A percentile compares a stretch with the other conserved stretches of the same genome.
Evolutionary conservation across 352 stramenopile genomes (phyloP).

Genomic region (Achlya hypogyna): DNA sequence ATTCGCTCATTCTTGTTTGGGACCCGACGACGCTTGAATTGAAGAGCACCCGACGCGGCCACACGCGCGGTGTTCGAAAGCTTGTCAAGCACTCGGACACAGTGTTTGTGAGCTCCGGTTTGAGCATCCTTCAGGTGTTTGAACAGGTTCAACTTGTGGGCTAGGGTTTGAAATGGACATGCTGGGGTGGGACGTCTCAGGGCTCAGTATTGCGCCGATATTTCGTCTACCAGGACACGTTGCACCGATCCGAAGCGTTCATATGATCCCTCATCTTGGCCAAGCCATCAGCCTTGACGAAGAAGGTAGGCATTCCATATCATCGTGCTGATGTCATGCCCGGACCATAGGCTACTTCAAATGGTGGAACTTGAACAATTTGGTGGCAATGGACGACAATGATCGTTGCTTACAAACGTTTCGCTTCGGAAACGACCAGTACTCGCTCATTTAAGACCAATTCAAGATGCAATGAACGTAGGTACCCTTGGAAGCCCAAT

Average conservation of each 20-base stretch:
- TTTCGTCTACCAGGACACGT: conserved; percentile 62
- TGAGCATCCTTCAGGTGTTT: background rate
- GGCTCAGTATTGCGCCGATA: conserved; percentile 43
- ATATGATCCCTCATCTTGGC: conserved; percentile 50
- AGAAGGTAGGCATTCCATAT: conserved; percentile 24
- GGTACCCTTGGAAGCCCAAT: conserved; percentile 50
- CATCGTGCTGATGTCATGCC: background rate
- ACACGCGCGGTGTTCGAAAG: conserved; percentile 50
- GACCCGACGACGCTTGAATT: conserved; percentile 43
- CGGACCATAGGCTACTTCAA: conserved; percentile 47
- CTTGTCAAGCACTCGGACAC: conserved; percentile 52
- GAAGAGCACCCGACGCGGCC: conserved; percentile 38
- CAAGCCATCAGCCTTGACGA: conserved; percentile 72
- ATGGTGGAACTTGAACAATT: conserved; percentile 65
- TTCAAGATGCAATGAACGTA: background rate
- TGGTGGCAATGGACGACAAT: conserved; percentile 54
- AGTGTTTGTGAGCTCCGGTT: conserved; percentile 55
- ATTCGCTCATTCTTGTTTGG: conserved; percentile 65
- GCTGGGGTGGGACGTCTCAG: conserved; percentile 62
- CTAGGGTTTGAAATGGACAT: conserved; percentile 61
- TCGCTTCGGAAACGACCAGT: conserved; percentile 54
- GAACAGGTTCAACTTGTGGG: no score
- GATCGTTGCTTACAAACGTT: conserved; percentile 61
- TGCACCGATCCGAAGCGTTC: conserved; percentile 55
- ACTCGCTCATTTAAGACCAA: no score